Conservation (phyloP, 2,329 filamentous ascomycete genomes). For the Exophiala mesophila region DNA sequence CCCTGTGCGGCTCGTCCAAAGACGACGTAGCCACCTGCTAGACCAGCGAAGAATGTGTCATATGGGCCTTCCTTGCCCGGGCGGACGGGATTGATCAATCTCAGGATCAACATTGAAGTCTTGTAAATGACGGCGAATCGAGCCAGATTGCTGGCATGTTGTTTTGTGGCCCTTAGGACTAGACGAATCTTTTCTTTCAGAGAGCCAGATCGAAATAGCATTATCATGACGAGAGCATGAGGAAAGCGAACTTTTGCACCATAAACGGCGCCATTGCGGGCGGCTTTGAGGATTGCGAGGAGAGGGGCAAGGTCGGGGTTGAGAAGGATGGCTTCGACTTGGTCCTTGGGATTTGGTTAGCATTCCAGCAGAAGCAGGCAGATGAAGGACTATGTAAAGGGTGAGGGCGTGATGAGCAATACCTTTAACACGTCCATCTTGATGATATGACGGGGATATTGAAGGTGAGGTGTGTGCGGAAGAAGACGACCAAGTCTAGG, state of each 20-base stretch:
- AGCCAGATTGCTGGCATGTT: constrained; percentile 86
- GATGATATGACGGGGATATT: not conserved
- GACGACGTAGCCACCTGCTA: constrained; percentile 86
- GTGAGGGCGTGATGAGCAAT: not conserved
- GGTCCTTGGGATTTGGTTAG: constrained; percentile 8
- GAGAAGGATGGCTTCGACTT: constrained; percentile 20
- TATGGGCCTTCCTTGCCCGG: constrained; percentile 61
- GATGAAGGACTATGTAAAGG: not conserved
- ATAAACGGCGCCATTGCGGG: constrained; percentile 95
- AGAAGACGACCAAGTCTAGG: too few relatives aligned
- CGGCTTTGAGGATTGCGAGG: constrained; percentile 81
- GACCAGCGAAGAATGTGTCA: constrained; percentile 80
- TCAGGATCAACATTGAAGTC: constrained; percentile 68
- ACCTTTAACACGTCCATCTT: constrained; percentile 20
- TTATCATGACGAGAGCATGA: constrained; percentile 96
- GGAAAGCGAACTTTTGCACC: constrained; percentile 97
- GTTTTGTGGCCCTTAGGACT: constrained; percentile 78
- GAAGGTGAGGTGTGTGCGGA: too few relatives aligned
- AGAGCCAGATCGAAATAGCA: constrained; percentile 90
- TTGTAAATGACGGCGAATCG: constrained; percentile 93
- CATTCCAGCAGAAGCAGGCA: not conserved
- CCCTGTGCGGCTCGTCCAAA: constrained; percentile 78
- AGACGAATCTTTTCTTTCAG: constrained; percentile 74
- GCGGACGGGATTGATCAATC: constrained; percentile 46
- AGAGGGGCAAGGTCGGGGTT: constrained; percentile 64